A percentile compares a stretch with the other conserved stretches of the same genome.
Conservation (phyloP, 2,329 filamentous ascomycete genomes). For the Trichoderma sp. region DNA sequence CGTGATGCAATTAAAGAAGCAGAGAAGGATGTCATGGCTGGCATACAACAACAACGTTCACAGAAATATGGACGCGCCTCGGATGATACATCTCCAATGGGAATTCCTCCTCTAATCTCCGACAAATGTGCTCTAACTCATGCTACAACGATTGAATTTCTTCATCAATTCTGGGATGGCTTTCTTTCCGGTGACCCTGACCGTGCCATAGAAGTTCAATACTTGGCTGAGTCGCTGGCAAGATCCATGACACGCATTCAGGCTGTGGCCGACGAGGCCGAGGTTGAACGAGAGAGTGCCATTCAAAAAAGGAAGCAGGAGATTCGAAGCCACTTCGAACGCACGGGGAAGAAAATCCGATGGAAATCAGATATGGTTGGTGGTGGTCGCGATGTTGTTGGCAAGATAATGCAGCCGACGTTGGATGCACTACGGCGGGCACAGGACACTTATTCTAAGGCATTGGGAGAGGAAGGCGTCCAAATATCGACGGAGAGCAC, state of each 20-base stretch:
- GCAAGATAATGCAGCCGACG: constrained; percentile 72
- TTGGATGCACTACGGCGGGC: constrained; percentile 68
- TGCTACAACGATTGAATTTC: constrained; percentile 88
- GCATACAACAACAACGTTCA: constrained; percentile 58
- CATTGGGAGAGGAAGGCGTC: constrained; percentile 61
- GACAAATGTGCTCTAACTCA: constrained; percentile 68
- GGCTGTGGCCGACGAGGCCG: constrained; percentile 75
- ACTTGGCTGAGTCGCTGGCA: constrained; percentile 76
- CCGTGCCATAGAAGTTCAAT: constrained; percentile 74
- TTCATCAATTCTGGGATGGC: constrained; percentile 95
- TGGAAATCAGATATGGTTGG: constrained; percentile 66
- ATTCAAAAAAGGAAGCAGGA: constrained; percentile 66
- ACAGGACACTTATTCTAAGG: constrained; percentile 66
- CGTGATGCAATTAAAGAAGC: constrained; percentile 62
- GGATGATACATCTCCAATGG: constrained; percentile 53
- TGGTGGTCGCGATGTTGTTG: constrained; percentile 73
- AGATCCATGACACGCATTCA: constrained; percentile 76
- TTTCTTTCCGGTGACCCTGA: constrained; percentile 86
- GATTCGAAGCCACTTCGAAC: constrained; percentile 65
- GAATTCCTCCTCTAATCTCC: constrained; percentile 51
- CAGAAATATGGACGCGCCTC: constrained; percentile 53
- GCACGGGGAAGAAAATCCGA: constrained; percentile 69
- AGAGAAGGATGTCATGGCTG: constrained; percentile 63
- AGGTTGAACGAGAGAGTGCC: constrained; percentile 65
- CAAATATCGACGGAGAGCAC: constrained; percentile 44